Evolutionary conservation across 1,284 basidiomycete genomes (phyloP), one percentile per base, ranked within the genome.

Genomic region (Fereydounia khargensis): DNA sequence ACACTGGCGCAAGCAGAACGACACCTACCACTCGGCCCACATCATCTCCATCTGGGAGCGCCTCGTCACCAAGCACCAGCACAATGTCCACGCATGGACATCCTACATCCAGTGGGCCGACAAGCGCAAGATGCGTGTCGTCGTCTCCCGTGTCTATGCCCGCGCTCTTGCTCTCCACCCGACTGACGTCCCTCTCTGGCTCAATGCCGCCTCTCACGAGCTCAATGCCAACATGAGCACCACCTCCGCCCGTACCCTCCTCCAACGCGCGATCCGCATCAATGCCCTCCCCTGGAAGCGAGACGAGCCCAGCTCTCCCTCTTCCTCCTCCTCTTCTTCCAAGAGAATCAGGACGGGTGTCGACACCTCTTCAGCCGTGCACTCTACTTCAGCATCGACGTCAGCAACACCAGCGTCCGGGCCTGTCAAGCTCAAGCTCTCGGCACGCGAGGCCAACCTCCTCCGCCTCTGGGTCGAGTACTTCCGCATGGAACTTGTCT

Each of bases 31-130:
- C 78, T 20, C 83, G 82, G 30, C 80, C 83, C 79, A 90, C 58
- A 87, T 90, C 66, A 86, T 90, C 73, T 85, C 89, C 66, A 90
- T 95, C 61, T 90, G 91, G 64, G 90, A 95, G 77, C 84, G 91
- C 19, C 89, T 89, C 3, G 81, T 92, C 14, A 85, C 83, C 74
- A 88, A 87, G 73, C 94, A 95, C 82, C 90, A 90, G 69, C 83
- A 82, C 14, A 91, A 95, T 69, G 81, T 94, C 5, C 85, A 82
- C 1, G 81, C 91, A 1, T 96, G 91, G 91, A 79, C 88, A 39
- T 85, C 90, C 52, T 95, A 95, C 71, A 84, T 94, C 47, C 82
- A 87, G 52, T 82, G 89, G 27, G 90, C 90, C 1, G 86, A 88
- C 73, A 82, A 83, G 35, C 84, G 88, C 72, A 84, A 86, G 4